phyloP scores from a whole-genome alignment of 2,329 filamentous ascomycete genomes.

The Calonectria hongkongensis region DNA sequence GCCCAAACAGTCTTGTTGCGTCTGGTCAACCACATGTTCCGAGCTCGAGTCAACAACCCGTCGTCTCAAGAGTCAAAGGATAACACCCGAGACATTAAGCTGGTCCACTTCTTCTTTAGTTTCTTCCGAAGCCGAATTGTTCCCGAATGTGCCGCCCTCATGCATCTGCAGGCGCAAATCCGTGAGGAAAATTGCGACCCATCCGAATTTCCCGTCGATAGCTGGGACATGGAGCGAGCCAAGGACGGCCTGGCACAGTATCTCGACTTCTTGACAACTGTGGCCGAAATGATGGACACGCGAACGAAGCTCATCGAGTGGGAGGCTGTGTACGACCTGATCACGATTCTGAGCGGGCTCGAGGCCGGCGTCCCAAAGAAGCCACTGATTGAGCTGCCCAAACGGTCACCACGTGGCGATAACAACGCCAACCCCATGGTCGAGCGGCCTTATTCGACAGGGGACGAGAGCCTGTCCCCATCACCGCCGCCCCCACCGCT shows the following conservation, averaged over 20 bases:
- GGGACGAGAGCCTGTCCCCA: conserved; percentile 54
- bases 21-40: conserved; percentile 92
- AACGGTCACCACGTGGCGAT: conserved; percentile 53
- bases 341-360: conserved; percentile 89
- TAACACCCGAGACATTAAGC: conserved; percentile 74
- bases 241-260: conserved; percentile 97
- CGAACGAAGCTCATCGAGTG: conserved; percentile 91
- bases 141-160: conserved; percentile 94
- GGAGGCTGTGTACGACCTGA: conserved; percentile 92
- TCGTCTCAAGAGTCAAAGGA: conserved; percentile 69
- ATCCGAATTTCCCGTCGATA: conserved; percentile 92
- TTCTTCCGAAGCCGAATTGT: conserved; percentile 95
- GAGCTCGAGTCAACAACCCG: conserved; percentile 68
- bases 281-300: conserved; percentile 89
- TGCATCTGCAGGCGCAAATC: conserved; percentile 94
- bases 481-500: conserved; percentile 67
- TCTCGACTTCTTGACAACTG: conserved; percentile 92
- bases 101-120: conserved; percentile 92
- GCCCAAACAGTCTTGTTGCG: conserved; percentile 95
- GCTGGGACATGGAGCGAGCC: conserved; percentile 98
- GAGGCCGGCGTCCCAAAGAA: conserved; percentile 93
- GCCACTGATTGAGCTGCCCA: conserved; percentile 72
- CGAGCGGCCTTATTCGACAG: conserved; percentile 77
- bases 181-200: conserved; percentile 84
- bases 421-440: conserved; percentile 64